These are phyloP conservation scores for Tricholoma bakamatsutake DNA, from an alignment of 768 basidiomycete genomes.

Conservation along the genomic window DNA sequence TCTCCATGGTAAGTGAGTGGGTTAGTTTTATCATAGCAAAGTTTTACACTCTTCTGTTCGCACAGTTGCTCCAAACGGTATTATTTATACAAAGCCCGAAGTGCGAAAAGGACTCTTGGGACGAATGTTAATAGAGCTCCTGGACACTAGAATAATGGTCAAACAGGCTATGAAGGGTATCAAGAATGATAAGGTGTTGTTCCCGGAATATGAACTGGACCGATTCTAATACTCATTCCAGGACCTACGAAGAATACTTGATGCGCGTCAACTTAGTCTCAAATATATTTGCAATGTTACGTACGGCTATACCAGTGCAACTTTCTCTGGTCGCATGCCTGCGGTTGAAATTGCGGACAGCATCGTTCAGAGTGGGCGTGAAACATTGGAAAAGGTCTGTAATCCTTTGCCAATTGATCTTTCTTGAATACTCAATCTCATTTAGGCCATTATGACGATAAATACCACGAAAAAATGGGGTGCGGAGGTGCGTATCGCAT, in stretches of 20 bases:
- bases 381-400: slow-evolving; percentile 86
- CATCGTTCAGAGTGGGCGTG: slow-evolving; percentile 94
- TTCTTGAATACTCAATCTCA: neutral
- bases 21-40: neutral
- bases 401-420: neutral
- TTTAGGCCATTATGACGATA: slow-evolving; percentile 77
- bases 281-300: slow-evolving; percentile 95
- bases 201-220: neutral
- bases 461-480: slow-evolving; percentile 80
- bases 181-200: slow-evolving; percentile 65
- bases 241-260: slow-evolving; percentile 70
- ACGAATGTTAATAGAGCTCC: slow-evolving; percentile 87
- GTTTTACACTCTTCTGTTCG: neutral
- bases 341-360: slow-evolving; percentile 97
- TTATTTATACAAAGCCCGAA: slow-evolving; percentile 84
- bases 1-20: slow-evolving; percentile 54
- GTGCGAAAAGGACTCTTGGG: slow-evolving; percentile 82
- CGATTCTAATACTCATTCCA: slow-evolving; percentile 22
- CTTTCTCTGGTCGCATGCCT: slow-evolving; percentile 96
- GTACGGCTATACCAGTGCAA: slow-evolving; percentile 94
- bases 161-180: slow-evolving; percentile 91
- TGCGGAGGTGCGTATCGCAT: slow-evolving; percentile 41
- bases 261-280: slow-evolving; percentile 88
- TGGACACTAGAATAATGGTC: slow-evolving; percentile 97
- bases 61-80: slow-evolving; percentile 90